These are phyloP conservation scores for Phytopythium ostracodes DNA, from an alignment of 352 stramenopile genomes.

Conservation along the genomic window DNA sequence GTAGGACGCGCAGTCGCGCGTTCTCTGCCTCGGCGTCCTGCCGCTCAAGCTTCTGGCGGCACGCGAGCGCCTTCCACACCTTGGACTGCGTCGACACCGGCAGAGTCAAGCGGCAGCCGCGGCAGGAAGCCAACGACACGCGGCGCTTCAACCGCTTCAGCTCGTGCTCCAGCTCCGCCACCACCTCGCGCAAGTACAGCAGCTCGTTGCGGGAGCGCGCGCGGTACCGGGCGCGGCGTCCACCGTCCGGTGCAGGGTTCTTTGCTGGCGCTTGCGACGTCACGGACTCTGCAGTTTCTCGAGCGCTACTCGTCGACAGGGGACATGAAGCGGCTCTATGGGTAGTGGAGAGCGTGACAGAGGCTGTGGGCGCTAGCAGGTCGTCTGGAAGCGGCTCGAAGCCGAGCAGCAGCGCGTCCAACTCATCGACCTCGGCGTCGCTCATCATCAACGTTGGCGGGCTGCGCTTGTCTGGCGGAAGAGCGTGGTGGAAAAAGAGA, in stretches of 20 bases:
- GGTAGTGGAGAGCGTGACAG: not conserved
- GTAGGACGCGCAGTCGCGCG: conserved; percentile 1
- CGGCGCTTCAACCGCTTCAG: not conserved
- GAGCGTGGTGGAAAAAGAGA: not conserved
- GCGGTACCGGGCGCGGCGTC: conserved; percentile 5
- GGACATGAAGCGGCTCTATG: not conserved
- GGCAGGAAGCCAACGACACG: too few relatives aligned
- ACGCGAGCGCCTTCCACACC: not conserved
- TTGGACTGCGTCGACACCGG: not conserved
- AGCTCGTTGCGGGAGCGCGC: conserved; percentile 4
- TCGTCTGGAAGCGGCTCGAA: conserved; percentile 6
- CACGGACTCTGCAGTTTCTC: not conserved
- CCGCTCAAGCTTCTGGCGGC: not conserved
- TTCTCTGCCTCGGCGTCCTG: conserved; percentile 2
- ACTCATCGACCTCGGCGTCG: not conserved
- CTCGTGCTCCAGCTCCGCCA: not conserved
- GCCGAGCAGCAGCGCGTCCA: conserved; percentile 3
- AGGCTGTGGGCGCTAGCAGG: not conserved
- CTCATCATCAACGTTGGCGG: not conserved
- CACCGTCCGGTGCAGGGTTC: not conserved
- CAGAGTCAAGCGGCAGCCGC: not conserved
- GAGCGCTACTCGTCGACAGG: not conserved
- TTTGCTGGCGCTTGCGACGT: not conserved
- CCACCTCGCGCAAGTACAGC: conserved; percentile 7
- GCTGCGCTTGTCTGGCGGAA: not conserved